Percentiles rank a stretch among this genome's conserved stretches.
These are phyloP conservation scores for Neurospora sp. DNA, from an alignment of 495 filamentous ascomycete genomes.

Conservation along the genomic window DNA sequence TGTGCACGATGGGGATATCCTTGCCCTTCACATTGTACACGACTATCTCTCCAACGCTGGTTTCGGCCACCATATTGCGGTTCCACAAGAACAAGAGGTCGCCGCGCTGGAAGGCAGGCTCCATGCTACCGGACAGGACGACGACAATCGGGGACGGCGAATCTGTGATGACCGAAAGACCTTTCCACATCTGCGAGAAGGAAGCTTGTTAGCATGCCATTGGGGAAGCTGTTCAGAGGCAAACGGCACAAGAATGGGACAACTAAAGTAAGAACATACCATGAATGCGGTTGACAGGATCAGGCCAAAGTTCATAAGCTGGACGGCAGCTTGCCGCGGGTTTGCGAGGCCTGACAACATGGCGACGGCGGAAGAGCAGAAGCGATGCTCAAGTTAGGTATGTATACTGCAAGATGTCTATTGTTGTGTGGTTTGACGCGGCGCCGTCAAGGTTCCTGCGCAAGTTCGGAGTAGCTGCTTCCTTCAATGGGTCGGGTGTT, in stretches of 20 bases:
- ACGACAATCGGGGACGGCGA: conserved; percentile 92
- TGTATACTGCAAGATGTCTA: background rate
- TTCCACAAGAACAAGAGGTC: conserved; percentile 95
- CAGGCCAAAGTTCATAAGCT: conserved; percentile 89
- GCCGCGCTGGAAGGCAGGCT: conserved; percentile 92
- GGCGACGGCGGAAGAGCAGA: background rate
- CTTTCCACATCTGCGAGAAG: conserved; percentile 71
- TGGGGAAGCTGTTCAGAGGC: background rate
- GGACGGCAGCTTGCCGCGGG: conserved; percentile 75
- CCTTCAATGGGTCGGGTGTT: background rate
- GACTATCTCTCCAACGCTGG: conserved; percentile 76
- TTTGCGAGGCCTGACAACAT: conserved; percentile 71
- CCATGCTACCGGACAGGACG: conserved; percentile 90
- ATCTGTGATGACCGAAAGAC: conserved; percentile 72
- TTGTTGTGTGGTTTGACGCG: background rate
- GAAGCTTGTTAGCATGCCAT: background rate
- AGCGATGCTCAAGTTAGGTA: background rate
- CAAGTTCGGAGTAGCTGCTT: background rate
- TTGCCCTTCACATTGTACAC: conserved; percentile 91
- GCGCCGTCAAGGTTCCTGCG: background rate
- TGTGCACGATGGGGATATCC: conserved; percentile 90
- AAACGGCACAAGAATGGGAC: background rate
- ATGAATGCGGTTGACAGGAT: conserved; percentile 94
- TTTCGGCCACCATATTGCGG: conserved; percentile 55
- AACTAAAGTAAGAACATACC: conserved; percentile 27